Percentiles rank a stretch among this genome's conserved stretches.
phyloP scores from a whole-genome alignment of 1,284 basidiomycete species.

The Leccinum insolens region DNA sequence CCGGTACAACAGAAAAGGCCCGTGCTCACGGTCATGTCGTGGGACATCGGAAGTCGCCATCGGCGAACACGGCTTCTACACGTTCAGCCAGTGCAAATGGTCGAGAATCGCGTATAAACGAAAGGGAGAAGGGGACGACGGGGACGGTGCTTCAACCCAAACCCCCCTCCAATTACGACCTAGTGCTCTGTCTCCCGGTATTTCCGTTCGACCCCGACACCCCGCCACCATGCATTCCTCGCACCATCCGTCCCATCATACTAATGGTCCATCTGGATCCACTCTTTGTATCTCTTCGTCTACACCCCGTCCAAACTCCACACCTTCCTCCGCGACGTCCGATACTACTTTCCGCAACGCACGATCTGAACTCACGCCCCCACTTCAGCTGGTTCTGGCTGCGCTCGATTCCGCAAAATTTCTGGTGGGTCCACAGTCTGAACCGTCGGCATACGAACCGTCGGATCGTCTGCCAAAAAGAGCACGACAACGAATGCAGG shows the following conservation, averaged over 20 bases:
- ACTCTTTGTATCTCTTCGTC: constrained; percentile 36
- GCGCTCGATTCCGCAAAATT: constrained; percentile 41
- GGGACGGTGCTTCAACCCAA: too few species aligned
- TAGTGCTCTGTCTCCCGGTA: constrained; percentile 13
- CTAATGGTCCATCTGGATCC: constrained; percentile 26
- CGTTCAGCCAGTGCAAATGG: constrained; percentile 2
- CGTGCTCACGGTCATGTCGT: constrained; percentile 16
- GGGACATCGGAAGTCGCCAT: constrained; percentile 29
- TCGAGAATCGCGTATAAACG: neutral
- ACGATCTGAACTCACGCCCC: constrained; percentile 40
- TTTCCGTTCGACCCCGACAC: constrained; percentile 27
- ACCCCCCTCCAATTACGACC: too few species aligned
- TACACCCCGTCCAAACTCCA: constrained; percentile 45
- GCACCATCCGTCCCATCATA: constrained; percentile 26
- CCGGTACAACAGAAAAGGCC: constrained; percentile 27
- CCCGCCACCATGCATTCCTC: constrained; percentile 20
- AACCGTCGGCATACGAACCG: constrained; percentile 40
- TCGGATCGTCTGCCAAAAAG: constrained; percentile 32
- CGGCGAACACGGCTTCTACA: constrained; percentile 13
- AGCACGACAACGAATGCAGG: neutral
- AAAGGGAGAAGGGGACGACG: too few species aligned
- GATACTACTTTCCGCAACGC: constrained; percentile 63
- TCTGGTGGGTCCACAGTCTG: constrained; percentile 47
- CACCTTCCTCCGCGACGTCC: constrained; percentile 51
- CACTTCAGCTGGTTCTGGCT: constrained; percentile 31